Evolutionary conservation across 495 filamentous ascomycete species (phyloP), one percentile per base, ranked within the genome.

Genomic region (Tetracladium marchalianum): DNA sequence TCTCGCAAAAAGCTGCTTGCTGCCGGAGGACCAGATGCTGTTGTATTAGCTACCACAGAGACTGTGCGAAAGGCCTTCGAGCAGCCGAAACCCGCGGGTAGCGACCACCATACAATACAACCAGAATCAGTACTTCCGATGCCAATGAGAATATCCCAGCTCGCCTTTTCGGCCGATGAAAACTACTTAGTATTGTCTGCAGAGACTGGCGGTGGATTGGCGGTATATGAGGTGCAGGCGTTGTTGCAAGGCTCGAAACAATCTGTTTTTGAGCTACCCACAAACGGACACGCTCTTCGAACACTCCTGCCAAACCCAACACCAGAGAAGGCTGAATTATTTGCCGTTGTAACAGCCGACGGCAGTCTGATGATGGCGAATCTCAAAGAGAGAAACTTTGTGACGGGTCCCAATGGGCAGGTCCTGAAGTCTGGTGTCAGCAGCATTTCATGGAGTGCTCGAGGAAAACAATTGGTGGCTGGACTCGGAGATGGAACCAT

Each of bases 381-480:
- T 59, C 61, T 97, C 41, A 80, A 81, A 44, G 73, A 77, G 18
- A 73, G 77, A 33, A 73, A 68, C 39, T 66, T 84, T 32, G 32
- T 52, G 10, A 31, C 47, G 3, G 80, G 80, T 1, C 50, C 71
- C 9, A 81, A 76, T 51, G 85, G 89, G 2, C 76, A 74, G 35
- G 64, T 82, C 0, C 62, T 94, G 48, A 84, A 79, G 49, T 66
- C 76, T 22, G 79, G 82, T 22, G 90, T 95, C 11, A 89, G 83
- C 57, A 90, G 83, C 59, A 77, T 89, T 1, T 79, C 84, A 35
- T 99, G 93, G 93, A 97, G 90, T 59, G 81, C 77, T 42, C 85
- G 79, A 54, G 93, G 93, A 35, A 97, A 94, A 60, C 90, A 95
- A 60, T 69, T 99, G 17, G 75, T 96, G 5, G 93, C 88, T 52